Conservation (phyloP, 2,329 filamentous ascomycete genomes). For the Dactylellina haptotyla region DNA sequence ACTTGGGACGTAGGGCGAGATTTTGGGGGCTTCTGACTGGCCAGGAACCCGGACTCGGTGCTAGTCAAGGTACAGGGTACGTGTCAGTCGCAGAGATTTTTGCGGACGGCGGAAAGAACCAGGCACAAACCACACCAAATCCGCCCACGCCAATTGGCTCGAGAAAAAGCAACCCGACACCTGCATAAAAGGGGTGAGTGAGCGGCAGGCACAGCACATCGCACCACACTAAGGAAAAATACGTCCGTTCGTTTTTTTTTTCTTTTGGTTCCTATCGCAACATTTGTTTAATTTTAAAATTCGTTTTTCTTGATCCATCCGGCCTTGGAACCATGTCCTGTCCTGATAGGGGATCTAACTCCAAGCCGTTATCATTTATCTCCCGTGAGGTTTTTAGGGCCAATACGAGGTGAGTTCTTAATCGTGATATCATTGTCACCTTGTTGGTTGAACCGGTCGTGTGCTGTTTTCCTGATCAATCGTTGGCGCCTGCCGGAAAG, state of each 20-base stretch:
- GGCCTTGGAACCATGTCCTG: conserved; percentile 2
- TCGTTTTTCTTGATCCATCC: conserved; percentile 53
- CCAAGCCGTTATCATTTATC: too few species aligned
- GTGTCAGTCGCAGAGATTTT: conserved; percentile 53
- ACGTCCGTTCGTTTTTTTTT: conserved; percentile 45
- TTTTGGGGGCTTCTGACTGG: conserved; percentile 33
- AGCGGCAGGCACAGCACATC: conserved; percentile 28
- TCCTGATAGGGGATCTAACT: conserved; percentile 12
- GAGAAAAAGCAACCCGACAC: conserved; percentile 28
- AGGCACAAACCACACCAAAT: conserved; percentile 49
- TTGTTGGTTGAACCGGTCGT: too few species aligned
- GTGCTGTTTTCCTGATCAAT: not conserved
- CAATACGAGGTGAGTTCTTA: conserved; percentile 33
- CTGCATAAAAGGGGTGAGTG: conserved; percentile 51
- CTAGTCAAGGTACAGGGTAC: conserved; percentile 42
- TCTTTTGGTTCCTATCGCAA: conserved; percentile 54
- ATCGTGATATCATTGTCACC: conserved; percentile 20
- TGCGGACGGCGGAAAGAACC: conserved; percentile 44
- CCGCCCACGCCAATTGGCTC: conserved; percentile 7
- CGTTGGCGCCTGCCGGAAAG: conserved; percentile 15
- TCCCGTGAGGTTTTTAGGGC: not conserved
- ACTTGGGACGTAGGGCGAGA: conserved; percentile 52
- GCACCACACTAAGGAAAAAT: conserved; percentile 12
- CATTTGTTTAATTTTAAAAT: conserved; percentile 54
- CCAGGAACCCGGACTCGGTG: conserved; percentile 1